Conservation (phyloP, 2,329 filamentous ascomycete species). For the Karstenula rhodostoma region DNA sequence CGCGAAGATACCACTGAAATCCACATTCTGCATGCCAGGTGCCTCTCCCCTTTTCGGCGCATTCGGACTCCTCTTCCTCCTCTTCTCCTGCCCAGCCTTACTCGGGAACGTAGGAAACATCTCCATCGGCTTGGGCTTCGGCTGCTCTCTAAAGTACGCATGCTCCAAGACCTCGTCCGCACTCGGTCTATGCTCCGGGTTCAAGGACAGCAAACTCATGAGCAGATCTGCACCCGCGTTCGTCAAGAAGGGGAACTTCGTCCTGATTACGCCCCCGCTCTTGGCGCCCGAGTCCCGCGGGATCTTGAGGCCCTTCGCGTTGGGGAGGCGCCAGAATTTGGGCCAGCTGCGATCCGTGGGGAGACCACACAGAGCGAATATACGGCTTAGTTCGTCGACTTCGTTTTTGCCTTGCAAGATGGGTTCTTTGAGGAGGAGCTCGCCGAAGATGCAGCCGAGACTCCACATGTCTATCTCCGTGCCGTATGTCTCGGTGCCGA, state of each 20-base stretch:
- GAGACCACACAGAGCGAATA: conserved; percentile 88
- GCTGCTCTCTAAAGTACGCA: conserved; percentile 87
- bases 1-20: conserved; percentile 61
- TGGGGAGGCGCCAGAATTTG: conserved; percentile 83
- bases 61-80: conserved; percentile 77
- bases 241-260: conserved; percentile 83
- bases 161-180: conserved; percentile 79
- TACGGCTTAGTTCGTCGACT: conserved; percentile 80
- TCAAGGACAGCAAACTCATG: conserved; percentile 72
- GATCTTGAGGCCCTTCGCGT: conserved; percentile 80
- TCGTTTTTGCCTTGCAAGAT: conserved; percentile 90
- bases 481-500: conserved; percentile 80
- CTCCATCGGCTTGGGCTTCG: conserved; percentile 85
- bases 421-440: conserved; percentile 83
- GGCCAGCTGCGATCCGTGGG: conserved; percentile 88
- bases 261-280: conserved; percentile 67
- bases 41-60: conserved; percentile 81
- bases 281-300: conserved; percentile 49
- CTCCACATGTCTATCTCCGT: conserved; percentile 92
- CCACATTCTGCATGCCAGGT: conserved; percentile 58
- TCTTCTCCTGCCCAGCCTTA: conserved; percentile 89
- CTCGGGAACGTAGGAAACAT: conserved; percentile 98
- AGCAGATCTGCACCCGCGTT: conserved; percentile 76
- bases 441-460: conserved; percentile 93
- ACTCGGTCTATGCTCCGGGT: conserved; percentile 75